These are phyloP conservation scores for Phaeosphaeriaceae sp. DNA, from an alignment of 2,329 filamentous ascomycete genomes.

Conservation along the genomic window DNA sequence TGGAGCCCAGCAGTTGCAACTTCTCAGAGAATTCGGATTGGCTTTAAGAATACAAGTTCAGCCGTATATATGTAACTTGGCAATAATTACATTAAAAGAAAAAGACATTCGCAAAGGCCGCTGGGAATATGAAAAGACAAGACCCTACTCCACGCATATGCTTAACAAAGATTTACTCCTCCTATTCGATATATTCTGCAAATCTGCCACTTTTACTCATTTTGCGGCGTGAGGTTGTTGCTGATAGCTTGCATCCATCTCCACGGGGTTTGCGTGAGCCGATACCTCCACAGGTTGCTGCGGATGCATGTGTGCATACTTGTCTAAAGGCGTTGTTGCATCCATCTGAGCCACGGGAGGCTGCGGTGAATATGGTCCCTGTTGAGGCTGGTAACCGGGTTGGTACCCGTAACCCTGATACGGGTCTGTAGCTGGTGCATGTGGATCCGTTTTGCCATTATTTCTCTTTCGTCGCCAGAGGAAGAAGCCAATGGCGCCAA, in stretches of 20 bases:
- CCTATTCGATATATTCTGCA: too few relatives aligned
- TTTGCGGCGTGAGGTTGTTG: too few relatives aligned
- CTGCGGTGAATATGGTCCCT: slow-evolving; percentile 3
- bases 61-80: too few relatives aligned
- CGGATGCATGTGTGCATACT: slow-evolving; percentile 1
- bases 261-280: background rate
- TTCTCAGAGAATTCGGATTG: too few relatives aligned
- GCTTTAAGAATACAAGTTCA: too few relatives aligned
- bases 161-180: too few relatives aligned
- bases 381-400: background rate
- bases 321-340: background rate
- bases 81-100: too few relatives aligned
- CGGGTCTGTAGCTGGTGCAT: slow-evolving; percentile 1
- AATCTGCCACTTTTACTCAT: too few relatives aligned
- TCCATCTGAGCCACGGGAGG: background rate
- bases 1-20: too few relatives aligned
- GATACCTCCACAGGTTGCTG: background rate
- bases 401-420: slow-evolving; percentile 6
- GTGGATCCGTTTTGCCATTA: background rate
- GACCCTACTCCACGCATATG: too few relatives aligned
- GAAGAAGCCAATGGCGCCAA: slow-evolving; percentile 20
- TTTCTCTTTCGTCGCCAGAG: slow-evolving; percentile 11
- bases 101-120: too few relatives aligned
- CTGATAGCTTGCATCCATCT: slow-evolving; percentile 1
- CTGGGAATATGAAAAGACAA: too few relatives aligned